Evolutionary conservation across 306 rosid species (phyloP).

Genomic region (Quillaja saponaria): DNA sequence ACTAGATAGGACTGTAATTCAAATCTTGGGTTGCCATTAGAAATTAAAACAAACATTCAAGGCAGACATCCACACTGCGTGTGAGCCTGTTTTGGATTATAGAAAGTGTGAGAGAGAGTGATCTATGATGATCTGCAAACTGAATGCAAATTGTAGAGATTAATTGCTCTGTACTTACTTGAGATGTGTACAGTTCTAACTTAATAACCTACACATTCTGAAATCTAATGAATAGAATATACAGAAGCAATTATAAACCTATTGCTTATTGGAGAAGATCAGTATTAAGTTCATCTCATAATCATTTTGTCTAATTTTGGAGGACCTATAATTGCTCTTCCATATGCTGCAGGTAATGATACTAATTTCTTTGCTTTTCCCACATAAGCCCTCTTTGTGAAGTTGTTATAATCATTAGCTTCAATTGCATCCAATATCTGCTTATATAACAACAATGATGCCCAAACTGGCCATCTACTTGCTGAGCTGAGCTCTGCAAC

Average conservation of each 20-base stretch:
- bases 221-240: conserved; percentile 23
- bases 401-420: conserved; percentile 91
- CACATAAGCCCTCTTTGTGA: conserved; percentile 84
- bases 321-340: conserved; percentile 57
- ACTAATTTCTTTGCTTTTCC: conserved; percentile 70
- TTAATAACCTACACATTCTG: conserved; percentile 18
- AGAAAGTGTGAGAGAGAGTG: no score
- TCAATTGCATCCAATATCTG: conserved; percentile 90
- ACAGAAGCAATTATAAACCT: conserved; percentile 14
- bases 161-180: neutral
- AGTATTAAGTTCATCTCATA: conserved; percentile 33
- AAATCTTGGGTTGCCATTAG: no score
- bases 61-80: no score
- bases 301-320: conserved; percentile 47
- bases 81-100: no score
- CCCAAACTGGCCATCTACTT: conserved; percentile 95
- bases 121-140: neutral
- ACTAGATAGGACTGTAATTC: no score
- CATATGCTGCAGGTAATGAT: conserved; percentile 76
- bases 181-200: conserved; percentile 19
- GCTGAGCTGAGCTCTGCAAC: conserved; percentile 73
- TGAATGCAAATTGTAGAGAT: conserved; percentile 5
- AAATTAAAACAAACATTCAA: no score
- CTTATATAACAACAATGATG: conserved; percentile 72
- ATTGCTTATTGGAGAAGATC: conserved; percentile 8